Evolutionary conservation across 768 basidiomycete species (phyloP), one percentile per base, ranked within the genome.

Genomic region (Leccinum boreale): DNA sequence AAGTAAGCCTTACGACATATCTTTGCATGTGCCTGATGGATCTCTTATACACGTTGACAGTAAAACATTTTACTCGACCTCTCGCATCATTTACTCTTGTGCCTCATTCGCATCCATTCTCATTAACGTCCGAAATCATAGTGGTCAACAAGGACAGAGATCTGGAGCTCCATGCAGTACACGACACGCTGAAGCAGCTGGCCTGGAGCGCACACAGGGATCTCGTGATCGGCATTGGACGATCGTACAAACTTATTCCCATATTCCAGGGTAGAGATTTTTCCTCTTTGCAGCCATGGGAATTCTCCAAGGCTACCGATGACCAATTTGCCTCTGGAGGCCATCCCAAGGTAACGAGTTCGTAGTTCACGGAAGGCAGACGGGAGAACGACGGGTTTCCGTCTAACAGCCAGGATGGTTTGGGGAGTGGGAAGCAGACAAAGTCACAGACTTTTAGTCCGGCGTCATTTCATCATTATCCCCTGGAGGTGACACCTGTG

Each of bases 101-200:
- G 1, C 89, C 89, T 5, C 73, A 75, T 50, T 58, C 74, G 17
- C 70, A 70, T 14, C 58, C 72, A 19, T 69, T 73, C 28, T 59
- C 69, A 24, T 68, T 86, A 29, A 79, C 83, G 0, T 83, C 86
- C n/a, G 81, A 88, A 39, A 78, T 90, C 46, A 85, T 92, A 81
- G 83, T 89, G 1, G 85, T 91, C 47, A 88, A 83, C 68, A 89
- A 80, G 61, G 85, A 87, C 9, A 89, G 90, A 3, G 88, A 90
- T 62, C 74, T 92, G 24, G 85, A 92, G 61, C 74, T 92, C 5
- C 83, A 87, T 56, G 81, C 81, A 0, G 74, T 90, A 42, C 79
- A 89, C 54, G 89, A 92, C 63, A 81, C 85, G 0, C 86, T 89
- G 2, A 86, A 86, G 53, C 85, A 89, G 60, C 71, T 80, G 2